Conservation (phyloP, 441 rosid species). For the Hura crepitans region DNA sequence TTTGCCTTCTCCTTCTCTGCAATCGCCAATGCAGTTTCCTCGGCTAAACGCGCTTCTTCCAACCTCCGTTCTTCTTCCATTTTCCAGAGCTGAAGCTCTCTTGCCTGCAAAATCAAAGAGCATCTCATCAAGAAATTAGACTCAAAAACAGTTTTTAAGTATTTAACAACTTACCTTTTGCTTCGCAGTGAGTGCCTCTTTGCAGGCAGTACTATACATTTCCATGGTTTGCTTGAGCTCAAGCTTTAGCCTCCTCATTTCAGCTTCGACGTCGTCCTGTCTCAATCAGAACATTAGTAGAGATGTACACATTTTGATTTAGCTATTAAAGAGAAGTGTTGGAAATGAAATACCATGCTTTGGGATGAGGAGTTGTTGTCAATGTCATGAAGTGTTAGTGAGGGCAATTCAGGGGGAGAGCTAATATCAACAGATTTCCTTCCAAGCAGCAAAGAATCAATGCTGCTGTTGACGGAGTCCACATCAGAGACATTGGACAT, state of each 20-base stretch:
- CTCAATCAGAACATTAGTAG: too few species aligned
- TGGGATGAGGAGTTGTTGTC: conserved; percentile 33
- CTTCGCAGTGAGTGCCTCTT: conserved; percentile 90
- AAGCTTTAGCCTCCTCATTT: conserved; percentile 87
- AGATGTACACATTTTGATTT: too few species aligned
- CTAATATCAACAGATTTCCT: conserved; percentile 49
- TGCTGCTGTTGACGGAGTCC: conserved; percentile 41
- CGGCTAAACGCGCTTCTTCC: conserved; percentile 72
- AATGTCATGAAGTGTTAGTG: conserved; percentile 21
- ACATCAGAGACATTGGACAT: conserved; percentile 54
- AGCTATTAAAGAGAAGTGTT: too few species aligned
- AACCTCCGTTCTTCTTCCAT: conserved; percentile 64
- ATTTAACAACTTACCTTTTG: conserved; percentile 43
- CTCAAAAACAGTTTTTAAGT: too few species aligned
- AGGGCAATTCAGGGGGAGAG: conserved; percentile 38
- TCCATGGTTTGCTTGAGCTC: conserved; percentile 96
- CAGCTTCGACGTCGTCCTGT: conserved; percentile 87
- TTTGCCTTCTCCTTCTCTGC: conserved; percentile 81
- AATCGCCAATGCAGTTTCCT: conserved; percentile 74
- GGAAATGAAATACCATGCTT: conserved; percentile 32
- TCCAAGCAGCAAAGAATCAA: conserved; percentile 44
- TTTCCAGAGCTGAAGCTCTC: conserved; percentile 79
- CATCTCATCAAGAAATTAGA: too few species aligned
- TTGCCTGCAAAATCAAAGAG: conserved; percentile 44
- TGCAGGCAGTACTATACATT: conserved; percentile 90